phyloP scores from a whole-genome alignment of 495 filamentous ascomycete species.

The Talaromyces liani region DNA sequence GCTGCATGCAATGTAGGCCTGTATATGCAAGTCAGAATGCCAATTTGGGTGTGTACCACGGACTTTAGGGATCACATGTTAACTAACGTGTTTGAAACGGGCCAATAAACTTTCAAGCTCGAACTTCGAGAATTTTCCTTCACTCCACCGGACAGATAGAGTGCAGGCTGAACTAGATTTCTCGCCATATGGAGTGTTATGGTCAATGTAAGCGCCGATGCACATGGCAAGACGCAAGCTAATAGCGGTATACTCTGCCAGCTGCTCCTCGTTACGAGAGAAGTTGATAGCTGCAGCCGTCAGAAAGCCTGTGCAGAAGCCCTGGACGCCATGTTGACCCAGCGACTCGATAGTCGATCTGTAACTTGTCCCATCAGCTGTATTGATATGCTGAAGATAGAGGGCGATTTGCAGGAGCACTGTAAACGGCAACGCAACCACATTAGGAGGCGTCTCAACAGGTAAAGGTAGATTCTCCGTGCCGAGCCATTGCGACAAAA shows the following conservation, averaged over 20 bases:
- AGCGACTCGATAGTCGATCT: not conserved
- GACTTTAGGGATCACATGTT: not conserved
- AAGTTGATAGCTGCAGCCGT: conserved; percentile 23
- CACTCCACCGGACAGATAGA: conserved; percentile 8
- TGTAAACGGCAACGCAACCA: not conserved
- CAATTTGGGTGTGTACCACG: too few species aligned
- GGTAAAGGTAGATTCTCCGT: not conserved
- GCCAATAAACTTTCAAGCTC: not conserved
- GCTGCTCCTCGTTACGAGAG: conserved; percentile 14
- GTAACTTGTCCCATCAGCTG: not conserved
- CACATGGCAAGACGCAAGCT: conserved; percentile 31
- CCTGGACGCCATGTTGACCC: conserved; percentile 10
- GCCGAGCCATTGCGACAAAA: not conserved
- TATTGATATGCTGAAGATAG: not conserved
- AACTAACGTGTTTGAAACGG: not conserved
- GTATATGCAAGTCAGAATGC: conserved; percentile 8
- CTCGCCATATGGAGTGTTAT: not conserved
- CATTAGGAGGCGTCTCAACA: not conserved
- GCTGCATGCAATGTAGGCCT: conserved; percentile 39
- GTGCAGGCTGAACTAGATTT: not conserved
- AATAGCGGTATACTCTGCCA: conserved; percentile 16
- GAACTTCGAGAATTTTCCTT: not conserved
- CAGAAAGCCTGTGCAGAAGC: conserved; percentile 33
- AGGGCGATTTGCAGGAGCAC: conserved; percentile 2
- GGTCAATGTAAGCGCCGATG: conserved; percentile 30